Evolutionary conservation across 1,284 basidiomycete genomes (phyloP).

Genomic region (Naganishia albida): DNA sequence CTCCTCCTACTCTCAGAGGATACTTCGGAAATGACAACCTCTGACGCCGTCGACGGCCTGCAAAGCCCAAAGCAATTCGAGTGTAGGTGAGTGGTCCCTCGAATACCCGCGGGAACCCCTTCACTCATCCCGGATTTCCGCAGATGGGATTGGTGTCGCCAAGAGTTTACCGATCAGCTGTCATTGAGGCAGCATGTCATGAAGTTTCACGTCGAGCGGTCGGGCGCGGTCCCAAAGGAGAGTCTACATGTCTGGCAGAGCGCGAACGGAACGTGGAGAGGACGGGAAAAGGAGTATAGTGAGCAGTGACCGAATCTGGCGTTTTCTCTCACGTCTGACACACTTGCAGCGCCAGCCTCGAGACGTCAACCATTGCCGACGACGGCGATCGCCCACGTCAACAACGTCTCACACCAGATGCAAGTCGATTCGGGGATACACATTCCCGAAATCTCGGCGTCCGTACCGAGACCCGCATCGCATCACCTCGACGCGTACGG

Average conservation of each 20-base stretch:
- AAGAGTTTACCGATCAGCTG: constrained; percentile 1
- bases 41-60: too few relatives aligned
- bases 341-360: neutral
- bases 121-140: too few relatives aligned
- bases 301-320: neutral
- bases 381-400: neutral
- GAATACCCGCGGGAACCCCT: too few relatives aligned
- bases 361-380: neutral
- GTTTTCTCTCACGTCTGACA: too few relatives aligned
- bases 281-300: constrained; percentile 4
- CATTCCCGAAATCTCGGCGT: neutral
- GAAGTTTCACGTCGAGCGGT: neutral
- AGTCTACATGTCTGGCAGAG: constrained; percentile 15
- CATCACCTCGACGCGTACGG: constrained; percentile 14
- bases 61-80: too few relatives aligned
- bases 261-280: constrained; percentile 3
- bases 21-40: too few relatives aligned
- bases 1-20: too few relatives aligned
- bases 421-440: neutral
- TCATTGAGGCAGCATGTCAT: constrained; percentile 3
- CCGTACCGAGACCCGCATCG: neutral
- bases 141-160: constrained; percentile 15
- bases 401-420: neutral
- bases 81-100: too few relatives aligned
- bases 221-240: neutral